A percentile compares a stretch with the other conserved stretches of the same genome.
phyloP scores from a whole-genome alignment of 345 rosid genomes.

The Sisymbrium altissimum region DNA sequence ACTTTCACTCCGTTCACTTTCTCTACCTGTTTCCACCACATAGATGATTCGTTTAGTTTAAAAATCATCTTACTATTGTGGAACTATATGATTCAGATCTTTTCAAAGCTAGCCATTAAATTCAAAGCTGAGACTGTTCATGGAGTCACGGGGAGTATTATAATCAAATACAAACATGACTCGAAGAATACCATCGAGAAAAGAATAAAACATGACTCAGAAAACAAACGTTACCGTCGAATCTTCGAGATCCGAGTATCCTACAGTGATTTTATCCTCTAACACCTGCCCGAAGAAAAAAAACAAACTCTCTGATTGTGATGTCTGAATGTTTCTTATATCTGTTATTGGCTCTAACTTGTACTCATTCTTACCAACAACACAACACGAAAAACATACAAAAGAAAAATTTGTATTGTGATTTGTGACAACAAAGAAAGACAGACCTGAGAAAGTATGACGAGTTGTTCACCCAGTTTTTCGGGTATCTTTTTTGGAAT shows the following conservation, averaged over 20 bases:
- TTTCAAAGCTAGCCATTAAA: background rate
- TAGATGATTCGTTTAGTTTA: background rate
- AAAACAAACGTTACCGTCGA: constrained; percentile 41
- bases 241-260: constrained; percentile 61
- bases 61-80: background rate
- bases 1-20: constrained; percentile 59
- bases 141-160: background rate
- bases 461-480: constrained; percentile 56
- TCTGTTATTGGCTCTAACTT: background rate
- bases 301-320: constrained; percentile 2
- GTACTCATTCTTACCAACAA: background rate
- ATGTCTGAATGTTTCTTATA: background rate
- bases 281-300: constrained; percentile 40
- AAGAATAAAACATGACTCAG: too few relatives aligned
- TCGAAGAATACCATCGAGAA: too few relatives aligned
- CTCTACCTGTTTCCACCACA: constrained; percentile 51
- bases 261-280: constrained; percentile 68
- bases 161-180: background rate
- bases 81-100: background rate
- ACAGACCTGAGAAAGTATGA: constrained; percentile 71
- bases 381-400: background rate
- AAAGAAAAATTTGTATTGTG: background rate
- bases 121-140: background rate
- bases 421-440: background rate
- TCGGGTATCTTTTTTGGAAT: constrained; percentile 44